A percentile compares a stretch with the other conserved stretches of the same genome.
Evolutionary conservation across 768 basidiomycete species (phyloP).

Genomic region (Saitozyma sp.): DNA sequence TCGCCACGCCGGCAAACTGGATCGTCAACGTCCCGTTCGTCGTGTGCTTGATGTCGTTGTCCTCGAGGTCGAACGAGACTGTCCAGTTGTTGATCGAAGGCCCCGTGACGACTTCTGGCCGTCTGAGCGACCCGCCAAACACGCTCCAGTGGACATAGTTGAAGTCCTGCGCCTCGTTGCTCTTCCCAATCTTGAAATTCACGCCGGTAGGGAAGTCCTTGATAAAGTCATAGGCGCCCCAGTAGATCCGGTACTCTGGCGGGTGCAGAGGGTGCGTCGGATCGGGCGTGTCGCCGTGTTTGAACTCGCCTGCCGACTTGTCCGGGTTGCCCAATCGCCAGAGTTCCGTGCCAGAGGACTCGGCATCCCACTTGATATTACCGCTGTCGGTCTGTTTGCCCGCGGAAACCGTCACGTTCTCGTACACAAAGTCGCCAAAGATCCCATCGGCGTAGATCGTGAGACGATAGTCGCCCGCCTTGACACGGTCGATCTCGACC

Average conservation of each 20-base stretch:
- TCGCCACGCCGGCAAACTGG: slow-evolving; percentile 20
- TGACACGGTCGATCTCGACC: slow-evolving; percentile 25
- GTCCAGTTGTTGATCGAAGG: slow-evolving; percentile 26
- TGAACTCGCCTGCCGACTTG: slow-evolving; percentile 31
- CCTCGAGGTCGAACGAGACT: slow-evolving; percentile 15
- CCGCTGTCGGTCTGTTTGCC: slow-evolving; percentile 3
- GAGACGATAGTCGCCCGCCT: slow-evolving; percentile 33
- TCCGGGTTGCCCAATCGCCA: slow-evolving; percentile 37
- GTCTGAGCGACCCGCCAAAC: slow-evolving; percentile 19
- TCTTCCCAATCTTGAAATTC: slow-evolving; percentile 31
- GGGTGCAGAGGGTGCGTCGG: slow-evolving; percentile 25
- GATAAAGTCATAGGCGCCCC: slow-evolving; percentile 35
- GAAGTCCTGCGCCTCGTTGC: slow-evolving; percentile 20
- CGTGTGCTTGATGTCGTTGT: slow-evolving; percentile 8
- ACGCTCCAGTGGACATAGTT: slow-evolving; percentile 30
- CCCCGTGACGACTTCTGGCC: slow-evolving; percentile 5
- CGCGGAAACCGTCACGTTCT: slow-evolving; percentile 21
- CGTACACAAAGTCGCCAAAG: slow-evolving; percentile 31
- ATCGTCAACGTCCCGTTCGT: slow-evolving; percentile 22
- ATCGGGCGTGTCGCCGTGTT: slow-evolving; percentile 29
- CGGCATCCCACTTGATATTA: slow-evolving; percentile 15
- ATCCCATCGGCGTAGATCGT: slow-evolving; percentile 35
- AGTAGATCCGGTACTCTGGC: slow-evolving; percentile 34
- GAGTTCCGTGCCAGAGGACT: slow-evolving; percentile 20
- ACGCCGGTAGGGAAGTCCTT: slow-evolving; percentile 37